phyloP scores from a whole-genome alignment of 1,284 basidiomycete species.

The Trichosporon ovoides region DNA sequence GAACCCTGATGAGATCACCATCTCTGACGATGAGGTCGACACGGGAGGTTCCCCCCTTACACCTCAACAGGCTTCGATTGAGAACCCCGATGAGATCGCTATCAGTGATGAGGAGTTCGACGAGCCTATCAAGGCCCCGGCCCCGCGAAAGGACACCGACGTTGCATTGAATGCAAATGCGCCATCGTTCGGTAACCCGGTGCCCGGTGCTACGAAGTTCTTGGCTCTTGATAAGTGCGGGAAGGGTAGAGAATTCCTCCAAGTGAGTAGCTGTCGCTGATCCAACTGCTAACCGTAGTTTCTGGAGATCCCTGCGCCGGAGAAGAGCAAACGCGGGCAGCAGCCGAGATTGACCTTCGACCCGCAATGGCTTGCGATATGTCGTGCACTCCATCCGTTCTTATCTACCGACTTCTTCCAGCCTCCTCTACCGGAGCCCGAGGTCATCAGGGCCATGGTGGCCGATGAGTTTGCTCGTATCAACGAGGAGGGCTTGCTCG shows the following conservation, averaged over 20 bases:
- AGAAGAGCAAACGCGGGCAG: slow-evolving; percentile 11
- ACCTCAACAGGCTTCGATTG: neutral
- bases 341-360: slow-evolving; percentile 61
- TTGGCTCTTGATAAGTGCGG: slow-evolving; percentile 92
- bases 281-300: too few species aligned
- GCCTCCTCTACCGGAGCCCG: slow-evolving; percentile 61
- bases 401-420: slow-evolving; percentile 56
- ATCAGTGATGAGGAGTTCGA: slow-evolving; percentile 28
- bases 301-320: slow-evolving; percentile 57
- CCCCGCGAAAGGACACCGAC: neutral
- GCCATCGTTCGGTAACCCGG: neutral
- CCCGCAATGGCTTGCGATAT: slow-evolving; percentile 89
- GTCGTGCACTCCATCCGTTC: slow-evolving; percentile 74
- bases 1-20: slow-evolving; percentile 67
- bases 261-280: slow-evolving; percentile 54
- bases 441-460: slow-evolving; percentile 58
- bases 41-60: slow-evolving; percentile 3
- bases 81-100: slow-evolving; percentile 28
- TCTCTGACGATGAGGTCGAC: slow-evolving; percentile 58
- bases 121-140: neutral
- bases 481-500: slow-evolving; percentile 36
- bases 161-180: neutral
- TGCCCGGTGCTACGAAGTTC: slow-evolving; percentile 51
- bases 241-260: slow-evolving; percentile 72
- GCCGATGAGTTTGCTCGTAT: slow-evolving; percentile 64